A percentile compares a stretch with the other conserved stretches of the same genome.
Conservation (phyloP, 2,329 filamentous ascomycete species). For the Penicillium sp. region DNA sequence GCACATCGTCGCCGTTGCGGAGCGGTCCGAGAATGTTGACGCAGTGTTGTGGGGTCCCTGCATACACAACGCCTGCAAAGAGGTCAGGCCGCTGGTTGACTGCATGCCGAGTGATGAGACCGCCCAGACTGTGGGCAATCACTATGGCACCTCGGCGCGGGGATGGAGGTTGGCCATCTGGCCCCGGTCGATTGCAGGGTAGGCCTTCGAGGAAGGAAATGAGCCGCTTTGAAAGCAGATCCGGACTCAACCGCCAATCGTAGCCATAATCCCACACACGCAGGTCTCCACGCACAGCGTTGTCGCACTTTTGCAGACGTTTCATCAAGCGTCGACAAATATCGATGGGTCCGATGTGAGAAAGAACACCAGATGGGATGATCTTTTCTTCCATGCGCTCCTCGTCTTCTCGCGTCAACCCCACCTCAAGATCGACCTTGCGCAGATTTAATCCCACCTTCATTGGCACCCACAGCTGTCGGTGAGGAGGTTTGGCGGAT, state of each 20-base stretch:
- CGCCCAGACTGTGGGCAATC: constrained; percentile 79
- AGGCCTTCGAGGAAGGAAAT: constrained; percentile 66
- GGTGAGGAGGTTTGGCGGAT: constrained; percentile 71
- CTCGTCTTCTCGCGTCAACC: constrained; percentile 73
- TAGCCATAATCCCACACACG: constrained; percentile 88
- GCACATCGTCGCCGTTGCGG: constrained; percentile 84
- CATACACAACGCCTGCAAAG: constrained; percentile 79
- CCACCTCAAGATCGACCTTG: constrained; percentile 86
- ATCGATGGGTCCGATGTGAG: constrained; percentile 85
- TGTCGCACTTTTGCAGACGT: constrained; percentile 66
- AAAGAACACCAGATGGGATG: constrained; percentile 79
- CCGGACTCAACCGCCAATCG: constrained; percentile 85
- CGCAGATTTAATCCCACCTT: constrained; percentile 88
- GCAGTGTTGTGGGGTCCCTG: constrained; percentile 76
- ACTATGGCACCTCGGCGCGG: constrained; percentile 64
- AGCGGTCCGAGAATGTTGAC: constrained; percentile 88
- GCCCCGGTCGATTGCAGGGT: constrained; percentile 59
- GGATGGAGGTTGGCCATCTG: constrained; percentile 42
- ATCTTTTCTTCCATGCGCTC: constrained; percentile 77
- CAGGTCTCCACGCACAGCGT: constrained; percentile 63
- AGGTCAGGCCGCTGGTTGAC: constrained; percentile 80
- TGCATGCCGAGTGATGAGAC: constrained; percentile 79
- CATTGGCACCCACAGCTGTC: constrained; percentile 90
- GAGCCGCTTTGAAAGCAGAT: constrained; percentile 65
- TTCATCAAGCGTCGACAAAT: constrained; percentile 79